Conservation (phyloP, 345 rosid genomes). For the Nephelium lappaceum region DNA sequence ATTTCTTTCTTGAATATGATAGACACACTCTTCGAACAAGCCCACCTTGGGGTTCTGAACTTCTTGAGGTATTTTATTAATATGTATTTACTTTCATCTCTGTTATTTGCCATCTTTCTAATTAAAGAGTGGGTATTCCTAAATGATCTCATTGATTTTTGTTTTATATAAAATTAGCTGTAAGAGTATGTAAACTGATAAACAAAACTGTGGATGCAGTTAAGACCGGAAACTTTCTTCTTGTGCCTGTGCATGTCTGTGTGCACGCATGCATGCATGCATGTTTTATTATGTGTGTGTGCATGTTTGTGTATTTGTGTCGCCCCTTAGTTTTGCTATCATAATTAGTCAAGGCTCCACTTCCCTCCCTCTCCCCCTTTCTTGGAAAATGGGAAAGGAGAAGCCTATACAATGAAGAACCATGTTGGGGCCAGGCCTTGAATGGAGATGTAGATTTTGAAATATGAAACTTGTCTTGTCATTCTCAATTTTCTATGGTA, state of each 20-base stretch:
- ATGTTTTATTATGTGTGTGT: not conserved
- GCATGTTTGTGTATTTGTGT: not conserved
- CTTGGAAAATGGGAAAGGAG: not conserved
- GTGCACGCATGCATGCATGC: not conserved
- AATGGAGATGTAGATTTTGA: not conserved
- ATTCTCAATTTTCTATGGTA: not conserved
- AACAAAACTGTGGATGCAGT: not conserved
- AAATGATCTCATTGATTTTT: constrained; percentile 12
- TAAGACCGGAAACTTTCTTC: not conserved
- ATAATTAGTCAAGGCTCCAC: not conserved
- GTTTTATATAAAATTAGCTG: not conserved
- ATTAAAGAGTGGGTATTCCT: not conserved
- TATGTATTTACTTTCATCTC: constrained; percentile 7
- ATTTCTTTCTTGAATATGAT: constrained; percentile 97
- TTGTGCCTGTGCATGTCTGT: not conserved
- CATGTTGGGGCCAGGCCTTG: not conserved
- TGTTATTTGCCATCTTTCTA: not conserved
- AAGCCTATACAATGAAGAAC: not conserved
- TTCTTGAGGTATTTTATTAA: constrained; percentile 73
- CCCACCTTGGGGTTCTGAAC: constrained; percentile 99
- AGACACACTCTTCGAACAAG: constrained; percentile 93
- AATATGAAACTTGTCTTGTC: not conserved
- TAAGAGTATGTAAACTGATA: not conserved
- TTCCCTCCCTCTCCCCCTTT: not conserved
- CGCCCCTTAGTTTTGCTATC: not conserved